Base-by-base conservation (phyloP, 306 rosid genomes). In the Prunus campanulata region DNA sequence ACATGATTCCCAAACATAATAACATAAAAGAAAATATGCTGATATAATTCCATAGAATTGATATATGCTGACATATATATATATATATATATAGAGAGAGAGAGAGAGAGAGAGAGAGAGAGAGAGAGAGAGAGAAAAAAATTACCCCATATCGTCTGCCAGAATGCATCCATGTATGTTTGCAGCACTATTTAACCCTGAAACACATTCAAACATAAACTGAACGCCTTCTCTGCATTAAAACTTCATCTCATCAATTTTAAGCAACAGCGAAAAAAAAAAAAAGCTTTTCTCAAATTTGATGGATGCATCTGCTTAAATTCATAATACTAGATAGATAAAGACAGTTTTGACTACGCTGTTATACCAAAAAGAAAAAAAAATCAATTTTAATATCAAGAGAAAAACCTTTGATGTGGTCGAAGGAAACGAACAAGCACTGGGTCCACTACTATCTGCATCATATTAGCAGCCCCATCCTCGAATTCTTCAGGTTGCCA, bases 131-230 rank as follows among this genome's bases (percentile, higher is more conserved):
- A 54, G 67, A 75, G 74, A 76, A 70, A 65, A 52, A 80, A 77
- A 67, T 57, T 79, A 90, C 96, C 97, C 98, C 98, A 94, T 94
- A 76, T 94, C 98, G 87, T 94, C 98, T 52, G 97, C 98, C 80
- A 95, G 93, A 79, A 95, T 95, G 88, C 98, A 95, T 81, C 98
- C 98, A 72, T 80, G 61, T 82, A 91, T 84, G 74, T 91, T 79
- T 18, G 88, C 86, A 8, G 84, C 74, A 66, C 75, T 83, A 75
- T 81, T 82, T 71, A 88, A 79, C 61, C 98, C 97, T 1, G 91
- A 83, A 39, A 91, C 96, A 78, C 98, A 94, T 76, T 91, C 97
- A 83, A 94, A 94, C 97, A 91, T 94, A 81, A 94, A 94, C 85
- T 87, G 98, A 81, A 94, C 97, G 35, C 97, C 98, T 84, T 94